Conservation (phyloP, 2,329 filamentous ascomycete genomes). For the Epichloe sylvatica region DNA sequence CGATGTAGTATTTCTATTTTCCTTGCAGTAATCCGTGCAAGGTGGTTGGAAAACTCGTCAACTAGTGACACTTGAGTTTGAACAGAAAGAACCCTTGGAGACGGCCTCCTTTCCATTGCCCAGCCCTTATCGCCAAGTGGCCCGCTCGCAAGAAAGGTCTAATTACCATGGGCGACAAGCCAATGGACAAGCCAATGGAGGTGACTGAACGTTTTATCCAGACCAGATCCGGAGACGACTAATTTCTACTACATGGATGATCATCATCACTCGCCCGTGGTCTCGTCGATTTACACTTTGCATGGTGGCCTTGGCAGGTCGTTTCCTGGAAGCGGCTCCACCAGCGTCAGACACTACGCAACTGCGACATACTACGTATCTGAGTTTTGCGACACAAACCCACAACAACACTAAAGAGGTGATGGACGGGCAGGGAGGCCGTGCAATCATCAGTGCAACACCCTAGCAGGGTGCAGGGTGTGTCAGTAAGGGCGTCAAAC, state of each 20-base stretch:
- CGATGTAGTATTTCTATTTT: too few relatives aligned
- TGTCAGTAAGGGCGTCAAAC: neutral
- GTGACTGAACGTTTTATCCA: neutral
- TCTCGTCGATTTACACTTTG: neutral
- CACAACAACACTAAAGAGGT: too few relatives aligned
- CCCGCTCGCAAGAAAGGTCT: neutral
- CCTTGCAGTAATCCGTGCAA: neutral
- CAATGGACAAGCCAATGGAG: too few relatives aligned
- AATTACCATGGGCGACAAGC: neutral
- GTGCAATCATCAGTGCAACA: neutral
- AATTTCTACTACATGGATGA: neutral
- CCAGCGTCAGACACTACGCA: constrained; percentile 1
- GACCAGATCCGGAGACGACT: neutral
- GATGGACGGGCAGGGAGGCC: neutral
- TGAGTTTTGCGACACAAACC: neutral
- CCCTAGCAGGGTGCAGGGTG: neutral
- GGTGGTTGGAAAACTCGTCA: neutral
- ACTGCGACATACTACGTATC: neutral
- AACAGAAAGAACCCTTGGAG: neutral
- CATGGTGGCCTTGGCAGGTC: neutral
- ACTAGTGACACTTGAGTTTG: neutral
- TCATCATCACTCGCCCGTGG: neutral
- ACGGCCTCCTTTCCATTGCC: too few relatives aligned
- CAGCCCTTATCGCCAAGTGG: neutral
- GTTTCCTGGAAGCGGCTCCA: neutral